Conservation (phyloP, 108 stramenopile species). For the Bacterosira constricta region DNA sequence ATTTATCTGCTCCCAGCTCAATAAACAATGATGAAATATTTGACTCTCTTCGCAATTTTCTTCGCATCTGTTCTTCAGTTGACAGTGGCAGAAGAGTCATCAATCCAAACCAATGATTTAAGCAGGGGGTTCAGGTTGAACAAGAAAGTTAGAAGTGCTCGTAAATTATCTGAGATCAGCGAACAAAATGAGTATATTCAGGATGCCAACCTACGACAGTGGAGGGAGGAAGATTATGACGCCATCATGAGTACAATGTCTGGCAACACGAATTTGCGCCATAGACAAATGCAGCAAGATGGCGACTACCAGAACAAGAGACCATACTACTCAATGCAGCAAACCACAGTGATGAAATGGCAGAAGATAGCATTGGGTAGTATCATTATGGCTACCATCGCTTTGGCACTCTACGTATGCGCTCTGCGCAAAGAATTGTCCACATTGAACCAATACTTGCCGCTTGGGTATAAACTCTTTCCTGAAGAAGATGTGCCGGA, state of each 20-base stretch:
- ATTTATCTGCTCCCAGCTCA: background rate
- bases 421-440: slow-evolving; percentile 5
- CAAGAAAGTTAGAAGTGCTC: background rate
- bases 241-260: slow-evolving; percentile 6
- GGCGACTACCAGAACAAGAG: slow-evolving; percentile 4
- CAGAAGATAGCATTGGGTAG: background rate
- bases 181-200: background rate
- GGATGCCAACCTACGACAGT: slow-evolving; percentile 7
- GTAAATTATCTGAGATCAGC: background rate
- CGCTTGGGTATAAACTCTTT: slow-evolving; percentile 18
- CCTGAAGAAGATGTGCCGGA: slow-evolving; percentile 4
- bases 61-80: background rate
- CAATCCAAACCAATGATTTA: no score
- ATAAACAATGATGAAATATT: background rate
- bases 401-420: background rate
- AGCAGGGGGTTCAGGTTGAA: background rate
- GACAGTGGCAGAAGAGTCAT: background rate
- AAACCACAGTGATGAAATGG: background rate
- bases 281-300: slow-evolving; percentile 11
- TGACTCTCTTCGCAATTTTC: background rate
- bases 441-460: slow-evolving; percentile 6
- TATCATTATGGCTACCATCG: background rate
- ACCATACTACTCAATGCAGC: slow-evolving; percentile 2
- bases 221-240: slow-evolving; percentile 10
- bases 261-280: slow-evolving; percentile 5